phyloP scores from a whole-genome alignment of 2,329 filamentous ascomycete species.

The Diaporthe velutina region DNA sequence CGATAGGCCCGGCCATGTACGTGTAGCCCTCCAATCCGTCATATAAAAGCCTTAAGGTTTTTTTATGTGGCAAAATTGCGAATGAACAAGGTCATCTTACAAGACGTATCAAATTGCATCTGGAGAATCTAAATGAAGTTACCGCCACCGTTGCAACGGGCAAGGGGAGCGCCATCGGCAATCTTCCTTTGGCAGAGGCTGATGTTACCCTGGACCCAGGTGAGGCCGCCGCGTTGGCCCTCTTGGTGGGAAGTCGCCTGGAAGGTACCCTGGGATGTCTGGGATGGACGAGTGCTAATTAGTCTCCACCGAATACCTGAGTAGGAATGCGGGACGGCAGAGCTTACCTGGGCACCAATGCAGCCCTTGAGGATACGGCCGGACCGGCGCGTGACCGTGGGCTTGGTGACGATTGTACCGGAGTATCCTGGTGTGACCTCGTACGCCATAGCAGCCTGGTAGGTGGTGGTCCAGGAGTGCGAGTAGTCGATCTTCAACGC shows the following conservation, averaged over 20 bases:
- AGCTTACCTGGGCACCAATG: slow-evolving; percentile 8
- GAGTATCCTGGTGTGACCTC: background rate
- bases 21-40: background rate
- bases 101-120: background rate
- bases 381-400: slow-evolving; percentile 3
- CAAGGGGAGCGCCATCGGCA: slow-evolving; percentile 1
- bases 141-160: slow-evolving; percentile 15
- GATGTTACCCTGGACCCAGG: slow-evolving; percentile 16
- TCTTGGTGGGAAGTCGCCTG: slow-evolving; percentile 6
- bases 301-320: background rate
- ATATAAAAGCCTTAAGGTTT: background rate
- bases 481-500: slow-evolving; percentile 3
- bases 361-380: slow-evolving; percentile 21
- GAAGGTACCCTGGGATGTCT: background rate
- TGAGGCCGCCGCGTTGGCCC: slow-evolving; percentile 14
- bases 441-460: background rate
- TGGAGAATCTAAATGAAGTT: background rate
- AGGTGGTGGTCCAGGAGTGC: slow-evolving; percentile 12
- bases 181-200: slow-evolving; percentile 13
- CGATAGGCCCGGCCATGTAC: no score
- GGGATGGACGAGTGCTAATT: no score
- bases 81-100: no score
- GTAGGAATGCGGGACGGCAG: background rate
- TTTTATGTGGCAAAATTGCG: background rate
- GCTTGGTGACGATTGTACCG: background rate